phyloP scores from a whole-genome alignment of 176 grass and related monocot genomes.

The Zoysia japonica region DNA sequence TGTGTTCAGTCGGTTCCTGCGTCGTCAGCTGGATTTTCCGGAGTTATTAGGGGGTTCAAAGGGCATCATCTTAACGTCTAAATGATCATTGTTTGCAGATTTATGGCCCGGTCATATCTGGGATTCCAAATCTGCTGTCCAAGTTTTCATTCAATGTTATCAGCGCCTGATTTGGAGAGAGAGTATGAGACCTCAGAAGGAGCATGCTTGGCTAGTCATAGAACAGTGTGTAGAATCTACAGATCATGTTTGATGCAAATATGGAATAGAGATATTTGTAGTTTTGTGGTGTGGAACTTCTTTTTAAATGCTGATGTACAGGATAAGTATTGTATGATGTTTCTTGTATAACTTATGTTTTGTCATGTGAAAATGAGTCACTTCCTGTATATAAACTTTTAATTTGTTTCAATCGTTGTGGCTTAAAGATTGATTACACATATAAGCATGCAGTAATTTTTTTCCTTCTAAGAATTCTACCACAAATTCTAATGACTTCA shows the following conservation, averaged over 20 bases:
- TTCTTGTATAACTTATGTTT: background rate
- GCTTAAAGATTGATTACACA: background rate
- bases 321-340: background rate
- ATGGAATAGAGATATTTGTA: background rate
- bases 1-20: background rate
- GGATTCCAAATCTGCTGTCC: constrained; percentile 53
- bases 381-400: constrained; percentile 47
- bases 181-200: no score
- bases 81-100: constrained; percentile 28
- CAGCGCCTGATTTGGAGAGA: constrained; percentile 5
- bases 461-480: no score
- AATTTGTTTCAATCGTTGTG: background rate
- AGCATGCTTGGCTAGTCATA: background rate
- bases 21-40: background rate
- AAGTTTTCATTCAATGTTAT: constrained; percentile 62
- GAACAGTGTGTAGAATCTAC: background rate
- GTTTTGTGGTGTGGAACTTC: background rate
- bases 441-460: no score
- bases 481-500: no score
- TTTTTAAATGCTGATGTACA: background rate
- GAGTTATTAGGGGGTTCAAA: background rate
- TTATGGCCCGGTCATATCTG: constrained; percentile 61
- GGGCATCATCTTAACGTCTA: background rate
- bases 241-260: background rate
- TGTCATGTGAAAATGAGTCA: background rate